Conservation (phyloP, 2,329 filamentous ascomycete genomes). For the Reticulascus tulasneorum region DNA sequence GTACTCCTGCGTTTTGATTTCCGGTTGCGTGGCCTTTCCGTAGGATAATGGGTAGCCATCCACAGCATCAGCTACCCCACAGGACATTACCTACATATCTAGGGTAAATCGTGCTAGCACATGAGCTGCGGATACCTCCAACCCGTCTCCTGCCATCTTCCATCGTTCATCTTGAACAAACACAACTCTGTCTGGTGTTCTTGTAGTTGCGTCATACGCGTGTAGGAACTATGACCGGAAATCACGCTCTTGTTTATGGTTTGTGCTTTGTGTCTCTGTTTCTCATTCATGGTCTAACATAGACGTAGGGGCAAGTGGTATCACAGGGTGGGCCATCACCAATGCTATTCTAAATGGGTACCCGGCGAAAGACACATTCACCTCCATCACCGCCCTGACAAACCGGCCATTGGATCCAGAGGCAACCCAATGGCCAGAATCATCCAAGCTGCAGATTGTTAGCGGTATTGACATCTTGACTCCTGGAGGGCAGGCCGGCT, state of each 20-base stretch:
- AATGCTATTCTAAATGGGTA: constrained; percentile 43
- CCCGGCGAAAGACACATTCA: constrained; percentile 37
- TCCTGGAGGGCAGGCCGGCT: constrained; percentile 20
- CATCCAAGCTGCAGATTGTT: constrained; percentile 26
- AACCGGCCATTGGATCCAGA: constrained; percentile 34
- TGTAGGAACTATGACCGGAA: no score
- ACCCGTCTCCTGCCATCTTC: no score
- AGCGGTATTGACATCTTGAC: constrained; percentile 31
- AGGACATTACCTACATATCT: no score
- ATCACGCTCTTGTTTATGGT: constrained; percentile 4
- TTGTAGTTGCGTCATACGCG: no score
- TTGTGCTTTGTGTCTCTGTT: background rate
- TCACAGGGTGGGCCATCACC: constrained; percentile 45
- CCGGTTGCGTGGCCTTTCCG: no score
- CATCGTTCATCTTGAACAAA: no score
- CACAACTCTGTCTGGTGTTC: no score
- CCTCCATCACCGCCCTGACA: constrained; percentile 41
- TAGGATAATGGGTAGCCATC: no score
- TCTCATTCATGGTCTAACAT: constrained; percentile 5
- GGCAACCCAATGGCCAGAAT: constrained; percentile 23
- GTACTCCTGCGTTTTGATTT: no score
- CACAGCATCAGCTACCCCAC: no score
- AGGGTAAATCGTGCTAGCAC: no score
- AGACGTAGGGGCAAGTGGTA: constrained; percentile 41
- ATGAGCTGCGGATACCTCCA: no score